Base-by-base conservation (phyloP, 2,329 filamentous ascomycete genomes). In the Paraphaeosphaeria sporulosa region DNA sequence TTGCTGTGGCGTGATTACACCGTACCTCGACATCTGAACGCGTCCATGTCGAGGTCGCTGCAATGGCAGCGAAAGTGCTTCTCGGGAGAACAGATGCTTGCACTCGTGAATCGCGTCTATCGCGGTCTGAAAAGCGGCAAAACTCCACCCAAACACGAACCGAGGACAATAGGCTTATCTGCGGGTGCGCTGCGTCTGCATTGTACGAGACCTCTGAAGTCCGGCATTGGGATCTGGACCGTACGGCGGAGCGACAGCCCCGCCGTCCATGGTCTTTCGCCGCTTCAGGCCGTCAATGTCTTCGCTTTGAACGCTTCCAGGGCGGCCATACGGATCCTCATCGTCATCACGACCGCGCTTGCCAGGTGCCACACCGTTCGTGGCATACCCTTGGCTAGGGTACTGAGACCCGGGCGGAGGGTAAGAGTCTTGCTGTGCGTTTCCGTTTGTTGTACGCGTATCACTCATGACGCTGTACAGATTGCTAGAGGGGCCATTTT, bases 391-490 rank as follows among this genome's bases (percentile, higher is more conserved):
- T 59, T 89, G 88, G 6, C 86, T 80, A 17, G 87, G 83, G 65
- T 94, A 92, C 54, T 85, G 79, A 2, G 74, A 89, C 5, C 85
- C 80, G 25, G 90, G 84, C 17, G 88, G 84, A 36, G 87, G 85
- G 74, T 96, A 96, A 7, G 89, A 86, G 66, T 96, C 92, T 52
- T 85, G 85, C 21, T 85, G 80, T 13, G 87, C 79, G 32, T 83
- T 85, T n/a, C 90, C 90, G 67, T 92, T 92, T 12, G 87, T 78
- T 32, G 83, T 80, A 50, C 92, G 87, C 61, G 92, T 90, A 74
- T 92, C 93, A 76, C 90, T 94, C 81, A 96, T 93, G 64, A 96
- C 90, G 77, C 89, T 96, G 84, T 96, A 96, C 53, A 97, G 82
- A 74, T 89, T 96, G 82, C 92, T 94, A 0, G 91, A 89, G 3